Conservation (phyloP, 441 rosid genomes). For the Cnidoscolus chayamansa region DNA sequence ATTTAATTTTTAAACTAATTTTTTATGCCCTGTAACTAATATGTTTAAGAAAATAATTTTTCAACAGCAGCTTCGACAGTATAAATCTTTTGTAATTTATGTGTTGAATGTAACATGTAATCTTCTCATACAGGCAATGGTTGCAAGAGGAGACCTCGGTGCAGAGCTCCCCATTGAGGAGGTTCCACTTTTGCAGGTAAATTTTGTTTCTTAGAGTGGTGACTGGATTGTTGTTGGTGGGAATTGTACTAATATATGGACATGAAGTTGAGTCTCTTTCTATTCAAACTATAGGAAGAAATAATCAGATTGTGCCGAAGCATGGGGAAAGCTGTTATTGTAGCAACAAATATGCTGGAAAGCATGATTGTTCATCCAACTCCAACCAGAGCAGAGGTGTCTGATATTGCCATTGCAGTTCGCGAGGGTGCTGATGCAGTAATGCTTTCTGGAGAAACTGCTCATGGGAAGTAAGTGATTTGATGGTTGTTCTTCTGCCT, state of each 20-base stretch:
- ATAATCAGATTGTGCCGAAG: constrained; percentile 85
- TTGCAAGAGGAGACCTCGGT: constrained; percentile 99
- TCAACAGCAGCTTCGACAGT: too few relatives aligned
- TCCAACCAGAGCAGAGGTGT: constrained; percentile 95
- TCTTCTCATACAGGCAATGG: constrained; percentile 69
- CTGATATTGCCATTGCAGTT: constrained; percentile 96
- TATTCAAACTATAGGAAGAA: constrained; percentile 45
- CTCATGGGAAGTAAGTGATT: constrained; percentile 82
- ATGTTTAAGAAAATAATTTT: too few relatives aligned
- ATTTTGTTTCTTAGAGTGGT: constrained; percentile 27
- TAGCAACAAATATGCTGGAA: constrained; percentile 97
- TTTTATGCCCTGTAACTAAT: too few relatives aligned
- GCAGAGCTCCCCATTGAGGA: constrained; percentile 99
- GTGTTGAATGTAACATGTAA: background rate
- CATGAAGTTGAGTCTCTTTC: constrained; percentile 16
- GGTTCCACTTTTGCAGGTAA: constrained; percentile 92
- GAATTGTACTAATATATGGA: constrained; percentile 5
- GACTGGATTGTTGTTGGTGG: constrained; percentile 13
- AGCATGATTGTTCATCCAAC: constrained; percentile 99
- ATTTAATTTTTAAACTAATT: too few relatives aligned
- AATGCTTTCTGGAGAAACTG: constrained; percentile 99
- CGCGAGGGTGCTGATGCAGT: constrained; percentile 97
- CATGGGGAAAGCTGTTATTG: constrained; percentile 98
- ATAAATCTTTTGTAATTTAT: too few relatives aligned
- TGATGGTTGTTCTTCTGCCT: background rate